These are phyloP conservation scores for Phytopythium montanum DNA, from an alignment of 352 stramenopile genomes.

Conservation along the genomic window DNA sequence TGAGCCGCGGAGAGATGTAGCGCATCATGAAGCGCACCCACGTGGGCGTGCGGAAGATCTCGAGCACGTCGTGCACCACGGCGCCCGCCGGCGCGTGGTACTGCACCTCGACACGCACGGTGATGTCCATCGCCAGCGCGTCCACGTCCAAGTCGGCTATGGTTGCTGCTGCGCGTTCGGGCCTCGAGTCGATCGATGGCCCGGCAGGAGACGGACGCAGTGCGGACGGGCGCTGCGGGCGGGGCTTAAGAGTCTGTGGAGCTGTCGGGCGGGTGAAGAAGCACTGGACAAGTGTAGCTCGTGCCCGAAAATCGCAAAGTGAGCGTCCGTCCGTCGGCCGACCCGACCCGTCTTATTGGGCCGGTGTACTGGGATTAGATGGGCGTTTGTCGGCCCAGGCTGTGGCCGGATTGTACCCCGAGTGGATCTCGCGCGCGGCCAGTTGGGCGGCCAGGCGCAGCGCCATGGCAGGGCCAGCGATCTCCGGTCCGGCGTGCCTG, in stretches of 20 bases:
- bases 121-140: constrained; percentile 45
- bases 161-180: constrained; percentile 1
- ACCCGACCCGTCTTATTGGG: background rate
- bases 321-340: background rate
- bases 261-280: no score
- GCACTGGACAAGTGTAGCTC: background rate
- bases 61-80: constrained; percentile 52
- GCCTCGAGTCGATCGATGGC: background rate
- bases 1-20: constrained; percentile 67
- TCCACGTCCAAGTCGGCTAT: constrained; percentile 14
- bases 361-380: background rate
- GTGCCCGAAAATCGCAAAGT: constrained; percentile 8
- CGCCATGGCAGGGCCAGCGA: background rate
- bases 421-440: constrained; percentile 9
- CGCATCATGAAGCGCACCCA: constrained; percentile 82
- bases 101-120: constrained; percentile 64
- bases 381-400: no score
- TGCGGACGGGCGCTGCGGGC: no score
- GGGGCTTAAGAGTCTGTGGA: no score
- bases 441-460: background rate
- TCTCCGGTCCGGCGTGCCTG: background rate
- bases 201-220: background rate
- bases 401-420: constrained; percentile 4
- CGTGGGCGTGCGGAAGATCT: constrained; percentile 64
- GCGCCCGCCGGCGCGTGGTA: constrained; percentile 54